These are phyloP conservation scores for Paramecium bursaria DNA, from an alignment of 73 alveolate species.

Conservation along the genomic window DNA sequence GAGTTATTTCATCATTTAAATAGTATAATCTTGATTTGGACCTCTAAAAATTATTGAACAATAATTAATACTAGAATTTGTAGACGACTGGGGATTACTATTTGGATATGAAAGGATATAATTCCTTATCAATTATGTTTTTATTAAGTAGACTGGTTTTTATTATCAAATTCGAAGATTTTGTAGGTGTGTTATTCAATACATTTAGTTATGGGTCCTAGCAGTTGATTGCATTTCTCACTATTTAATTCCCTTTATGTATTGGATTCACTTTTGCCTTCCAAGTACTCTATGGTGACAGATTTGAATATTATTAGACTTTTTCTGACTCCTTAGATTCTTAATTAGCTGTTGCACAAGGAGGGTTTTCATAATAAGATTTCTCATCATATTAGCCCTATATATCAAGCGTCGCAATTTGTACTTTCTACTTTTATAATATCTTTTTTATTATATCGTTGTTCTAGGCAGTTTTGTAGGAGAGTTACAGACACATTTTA, in stretches of 20 bases:
- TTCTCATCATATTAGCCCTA: conserved; percentile 12
- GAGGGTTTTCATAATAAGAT: neutral
- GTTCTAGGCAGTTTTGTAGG: conserved; percentile 17
- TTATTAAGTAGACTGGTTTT: conserved; percentile 21
- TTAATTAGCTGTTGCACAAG: conserved; percentile 27
- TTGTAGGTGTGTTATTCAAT: conserved; percentile 2
- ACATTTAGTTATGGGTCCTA: conserved; percentile 30
- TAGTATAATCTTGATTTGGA: neutral
- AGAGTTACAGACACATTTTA: conserved; percentile 16
- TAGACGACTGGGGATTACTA: conserved; percentile 16
- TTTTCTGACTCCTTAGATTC: conserved; percentile 17
- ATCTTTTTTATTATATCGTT: conserved; percentile 43
- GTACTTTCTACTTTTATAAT: conserved; percentile 23
- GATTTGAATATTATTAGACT: conserved; percentile 24
- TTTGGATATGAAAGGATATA: neutral
- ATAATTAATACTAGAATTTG: conserved; percentile 29
- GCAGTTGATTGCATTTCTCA: conserved; percentile 31
- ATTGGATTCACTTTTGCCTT: conserved; percentile 33
- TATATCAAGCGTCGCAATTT: conserved; percentile 27
- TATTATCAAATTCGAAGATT: conserved; percentile 24
- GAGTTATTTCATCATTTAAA: neutral
- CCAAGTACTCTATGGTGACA: conserved; percentile 27
- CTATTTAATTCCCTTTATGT: conserved; percentile 43
- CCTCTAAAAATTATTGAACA: conserved; percentile 15
- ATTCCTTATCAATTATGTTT: conserved; percentile 33